A percentile compares a stretch with the other conserved stretches of the same genome.
Conservation (phyloP, 129 eudicot species). For the Oenanthe sinensis region DNA sequence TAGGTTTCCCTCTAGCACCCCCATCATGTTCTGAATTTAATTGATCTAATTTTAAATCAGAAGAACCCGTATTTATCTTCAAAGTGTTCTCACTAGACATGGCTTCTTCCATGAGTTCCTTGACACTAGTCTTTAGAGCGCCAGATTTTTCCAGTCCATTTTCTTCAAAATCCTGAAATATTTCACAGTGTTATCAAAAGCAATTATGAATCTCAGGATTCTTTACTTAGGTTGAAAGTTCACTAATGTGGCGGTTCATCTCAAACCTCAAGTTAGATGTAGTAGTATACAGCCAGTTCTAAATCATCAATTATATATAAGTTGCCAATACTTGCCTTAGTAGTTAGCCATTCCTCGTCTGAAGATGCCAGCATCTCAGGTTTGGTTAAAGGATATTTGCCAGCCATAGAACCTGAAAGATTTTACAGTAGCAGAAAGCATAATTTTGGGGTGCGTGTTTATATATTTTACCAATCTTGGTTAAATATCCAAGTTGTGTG, state of each 20-base stretch:
- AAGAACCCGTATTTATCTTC: slow-evolving; percentile 21
- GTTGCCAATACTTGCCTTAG: slow-evolving; percentile 25
- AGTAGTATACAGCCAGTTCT: not conserved
- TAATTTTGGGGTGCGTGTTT: not conserved
- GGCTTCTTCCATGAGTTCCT: slow-evolving; percentile 91
- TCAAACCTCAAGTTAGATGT: slow-evolving; percentile 13
- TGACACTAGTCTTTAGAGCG: slow-evolving; percentile 53
- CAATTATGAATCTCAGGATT: not conserved
- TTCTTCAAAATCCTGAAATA: slow-evolving; percentile 38
- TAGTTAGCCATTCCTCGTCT: slow-evolving; percentile 23
- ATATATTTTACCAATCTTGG: not conserved
- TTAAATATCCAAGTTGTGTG: not conserved
- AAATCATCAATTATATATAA: not conserved
- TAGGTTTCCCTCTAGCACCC: slow-evolving; percentile 24
- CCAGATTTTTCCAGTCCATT: slow-evolving; percentile 26
- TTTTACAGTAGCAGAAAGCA: not conserved
- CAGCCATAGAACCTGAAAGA: slow-evolving; percentile 23
- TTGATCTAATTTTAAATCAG: slow-evolving; percentile 16
- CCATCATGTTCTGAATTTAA: slow-evolving; percentile 12
- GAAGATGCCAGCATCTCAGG: slow-evolving; percentile 22
- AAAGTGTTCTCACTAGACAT: slow-evolving; percentile 51
- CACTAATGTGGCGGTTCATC: not conserved
- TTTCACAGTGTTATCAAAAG: not conserved
- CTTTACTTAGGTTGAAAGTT: not conserved
- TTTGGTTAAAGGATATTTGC: slow-evolving; percentile 26